phyloP scores from a whole-genome alignment of 23 red algal genomes.

The Gracilaria gracilis region DNA sequence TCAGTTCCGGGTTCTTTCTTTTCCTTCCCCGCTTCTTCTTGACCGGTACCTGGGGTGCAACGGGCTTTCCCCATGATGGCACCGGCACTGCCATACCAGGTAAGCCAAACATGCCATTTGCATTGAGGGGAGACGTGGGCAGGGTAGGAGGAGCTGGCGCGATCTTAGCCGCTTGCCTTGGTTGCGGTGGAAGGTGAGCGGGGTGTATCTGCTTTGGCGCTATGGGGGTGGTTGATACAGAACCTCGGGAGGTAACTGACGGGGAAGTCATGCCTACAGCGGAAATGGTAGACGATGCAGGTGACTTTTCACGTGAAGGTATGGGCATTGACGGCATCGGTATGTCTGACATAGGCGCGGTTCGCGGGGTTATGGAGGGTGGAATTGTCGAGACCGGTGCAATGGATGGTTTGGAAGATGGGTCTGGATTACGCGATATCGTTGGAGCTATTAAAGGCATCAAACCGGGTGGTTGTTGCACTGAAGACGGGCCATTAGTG shows the following conservation, averaged over 20 bases:
- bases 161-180: constrained; percentile 49
- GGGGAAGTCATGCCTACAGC: background rate
- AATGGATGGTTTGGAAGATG: background rate
- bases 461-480: background rate
- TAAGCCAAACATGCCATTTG: constrained; percentile 35
- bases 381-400: background rate
- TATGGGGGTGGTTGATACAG: background rate
- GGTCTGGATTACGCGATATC: background rate
- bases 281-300: background rate
- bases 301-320: background rate
- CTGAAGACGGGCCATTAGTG: background rate
- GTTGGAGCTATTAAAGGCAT: background rate
- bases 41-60: constrained; percentile 3
- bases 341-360: background rate
- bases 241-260: background rate
- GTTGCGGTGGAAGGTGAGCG: background rate
- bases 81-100: background rate
- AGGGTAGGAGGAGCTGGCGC: constrained; percentile 35
- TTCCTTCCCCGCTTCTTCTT: constrained; percentile 74
- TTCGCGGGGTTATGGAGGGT: background rate
- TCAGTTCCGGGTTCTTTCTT: constrained; percentile 68
- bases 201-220: background rate
- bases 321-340: background rate
- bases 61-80: background rate
- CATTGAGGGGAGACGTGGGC: background rate